Percentiles rank a stretch among this genome's conserved stretches.
phyloP scores from a whole-genome alignment of 495 filamentous ascomycete species.

The Penicillium lagena region DNA sequence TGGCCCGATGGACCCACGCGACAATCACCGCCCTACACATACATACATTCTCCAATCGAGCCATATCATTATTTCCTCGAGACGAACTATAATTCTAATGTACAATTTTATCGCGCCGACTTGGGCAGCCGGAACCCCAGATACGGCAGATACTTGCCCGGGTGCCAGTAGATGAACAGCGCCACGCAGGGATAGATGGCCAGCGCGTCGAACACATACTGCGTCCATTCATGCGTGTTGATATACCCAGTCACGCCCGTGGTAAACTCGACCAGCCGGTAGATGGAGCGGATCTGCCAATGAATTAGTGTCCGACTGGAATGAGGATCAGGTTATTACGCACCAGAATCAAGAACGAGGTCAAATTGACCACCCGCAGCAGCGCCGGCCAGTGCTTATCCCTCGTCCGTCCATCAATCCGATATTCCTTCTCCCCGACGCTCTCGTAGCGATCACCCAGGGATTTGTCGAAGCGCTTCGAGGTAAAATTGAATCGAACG shows the following conservation, averaged over 20 bases:
- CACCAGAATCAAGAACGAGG: constrained; percentile 49
- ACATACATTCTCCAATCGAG: too few relatives aligned
- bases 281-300: constrained; percentile 48
- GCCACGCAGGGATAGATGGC: constrained; percentile 47
- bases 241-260: constrained; percentile 46
- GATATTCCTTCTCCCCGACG: constrained; percentile 20
- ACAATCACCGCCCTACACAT: background rate
- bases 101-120: background rate
- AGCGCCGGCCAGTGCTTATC: constrained; percentile 44
- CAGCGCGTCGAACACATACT: constrained; percentile 57
- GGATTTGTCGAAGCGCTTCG: constrained; percentile 25
- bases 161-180: constrained; percentile 45
- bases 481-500: constrained; percentile 32
- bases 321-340: constrained; percentile 3
- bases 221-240: constrained; percentile 47
- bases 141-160: constrained; percentile 37
- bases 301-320: background rate
- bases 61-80: too few relatives aligned
- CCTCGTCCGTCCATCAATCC: constrained; percentile 20
- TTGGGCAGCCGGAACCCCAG: constrained; percentile 24
- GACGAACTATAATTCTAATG: too few relatives aligned
- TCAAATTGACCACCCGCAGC: constrained; percentile 45
- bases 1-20: constrained; percentile 10
- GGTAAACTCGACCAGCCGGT: constrained; percentile 56
- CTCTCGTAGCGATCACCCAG: constrained; percentile 20